Base-by-base conservation (phyloP, 768 basidiomycete genomes). In the Lentinula sp. region DNA sequence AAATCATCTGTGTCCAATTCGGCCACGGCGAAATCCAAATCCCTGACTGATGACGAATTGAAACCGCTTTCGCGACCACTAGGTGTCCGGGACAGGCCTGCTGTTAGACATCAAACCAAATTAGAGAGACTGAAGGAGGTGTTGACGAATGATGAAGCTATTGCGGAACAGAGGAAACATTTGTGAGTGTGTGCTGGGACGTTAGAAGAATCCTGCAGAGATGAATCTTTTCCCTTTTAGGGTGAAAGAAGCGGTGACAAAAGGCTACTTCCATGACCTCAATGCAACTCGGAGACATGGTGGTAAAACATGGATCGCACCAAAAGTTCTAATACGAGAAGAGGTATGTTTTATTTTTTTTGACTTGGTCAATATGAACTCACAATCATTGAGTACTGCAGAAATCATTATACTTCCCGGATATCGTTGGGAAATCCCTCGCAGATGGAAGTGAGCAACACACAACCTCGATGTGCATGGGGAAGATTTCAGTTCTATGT, bases 231-330 rank as follows among this genome's bases (percentile, higher is more conserved):
- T 0, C 15, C 18, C 42, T 23, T 61, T 46, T 60, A 81, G 79
- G 58, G 77, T 81, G n/a, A 80, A 79, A 64, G 74, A 82, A 68
- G 77, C 59, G 8, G 59, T 81, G 0, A 81, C 85, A 12, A 90
- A 87, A 68, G 93, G 94, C 0, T 96, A 98, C 74, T 98, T 93
- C 68, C 81, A 90, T 57, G 96, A 98, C 70, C 78, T 87, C 43
- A 90, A 91, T 67, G 85, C 87, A 69, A 89, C 91, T 1, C 78
- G 88, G 55, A 81, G 81, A 46, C 84, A 93, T 66, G 95, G 93
- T 15, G 96, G 96, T 15, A 98, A 98, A 76, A 89, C 90, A 8
- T 98, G 93, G 94, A 84, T 94, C 56, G 95, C 94, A 10, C 95
- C 95, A 1, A 85, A 82, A 20, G 89, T 91, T 20, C 79, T 98